A percentile compares a stretch with the other conserved stretches of the same genome.
These are phyloP conservation scores for Chloris gayana DNA, from an alignment of 176 grass and related monocot species.

Conservation along the genomic window DNA sequence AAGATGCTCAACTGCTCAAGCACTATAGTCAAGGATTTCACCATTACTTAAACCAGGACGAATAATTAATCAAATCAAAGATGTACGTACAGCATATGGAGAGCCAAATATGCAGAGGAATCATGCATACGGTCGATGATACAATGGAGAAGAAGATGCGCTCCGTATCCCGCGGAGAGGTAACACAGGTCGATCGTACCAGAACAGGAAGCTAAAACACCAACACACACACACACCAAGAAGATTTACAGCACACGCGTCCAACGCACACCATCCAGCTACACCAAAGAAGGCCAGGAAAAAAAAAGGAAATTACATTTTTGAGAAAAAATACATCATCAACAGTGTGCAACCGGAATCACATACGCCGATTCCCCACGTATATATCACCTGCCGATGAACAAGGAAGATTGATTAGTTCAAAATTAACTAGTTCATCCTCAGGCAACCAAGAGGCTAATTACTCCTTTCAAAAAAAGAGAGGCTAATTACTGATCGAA, in stretches of 20 bases:
- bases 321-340: too few relatives aligned
- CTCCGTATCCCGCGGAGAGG: background rate
- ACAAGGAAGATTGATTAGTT: background rate
- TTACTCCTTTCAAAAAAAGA: too few relatives aligned
- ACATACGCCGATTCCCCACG: too few relatives aligned
- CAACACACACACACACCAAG: too few relatives aligned
- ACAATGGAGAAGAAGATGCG: background rate
- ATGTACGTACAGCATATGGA: slow-evolving; percentile 30
- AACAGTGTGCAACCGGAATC: too few relatives aligned
- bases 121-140: background rate
- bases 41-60: background rate
- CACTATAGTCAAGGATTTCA: background rate
- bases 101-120: slow-evolving; percentile 23
- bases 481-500: too few relatives aligned
- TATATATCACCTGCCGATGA: background rate
- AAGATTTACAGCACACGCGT: too few relatives aligned
- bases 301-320: too few relatives aligned
- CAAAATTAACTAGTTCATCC: background rate
- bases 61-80: slow-evolving; percentile 30
- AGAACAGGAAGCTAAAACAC: background rate
- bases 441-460: background rate
- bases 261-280: background rate
- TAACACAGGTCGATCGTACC: background rate
- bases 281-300: too few relatives aligned
- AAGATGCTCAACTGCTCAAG: too few relatives aligned